Base-by-base conservation (phyloP, 2,329 filamentous ascomycete genomes). In the Alternaria ventricosa region DNA sequence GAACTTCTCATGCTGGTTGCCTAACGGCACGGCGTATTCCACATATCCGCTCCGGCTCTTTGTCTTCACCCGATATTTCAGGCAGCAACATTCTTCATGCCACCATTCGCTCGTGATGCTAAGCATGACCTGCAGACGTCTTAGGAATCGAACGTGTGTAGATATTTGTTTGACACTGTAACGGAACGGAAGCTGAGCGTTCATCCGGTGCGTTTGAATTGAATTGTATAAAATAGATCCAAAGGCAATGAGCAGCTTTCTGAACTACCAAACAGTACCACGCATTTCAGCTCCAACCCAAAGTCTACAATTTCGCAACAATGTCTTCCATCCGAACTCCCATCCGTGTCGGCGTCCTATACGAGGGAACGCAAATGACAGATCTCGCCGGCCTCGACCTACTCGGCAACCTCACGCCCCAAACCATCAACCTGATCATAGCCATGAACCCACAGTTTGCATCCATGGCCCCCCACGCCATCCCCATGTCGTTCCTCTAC, bases 301-400 rank as follows among this genome's bases (percentile, higher is more conserved):
- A 23, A 1, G 3, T 18, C 36, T 8, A 30, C 30, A 53, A 36
- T 46, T 58, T 25, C 45, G 36, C n/a, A 18, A 15, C 36, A 13
- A 27, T 53, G 4, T 45, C 54, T 25, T 36, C 36, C 12, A 57
- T 54, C 30, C 30, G 50, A 27, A 70, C 64, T 36, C 54, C 80
- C 50, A 72, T 82, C 55, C 80, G 80, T 67, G 75, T 83, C 67
- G 81, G 75, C 61, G 77, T 83, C 45, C 74, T 82, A 59, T 75
- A 78, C 67, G 79, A 82, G 62, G 60, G 71, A 23, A 75, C 78
- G 36, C 82, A 83, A 74, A 72, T 82, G 61, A 69, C 73, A 55
- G 81, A 83, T 69, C 77, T 83, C 45, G 67, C 77, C 18, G 78
- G 79, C 64, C 74, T 82, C 63, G 82, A 83, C 69, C 67, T 83